Evolutionary conservation across 371 early-diverging fungal species (phyloP), one percentile per base, ranked within the genome.

Genomic region (Haplosporangium sp.): DNA sequence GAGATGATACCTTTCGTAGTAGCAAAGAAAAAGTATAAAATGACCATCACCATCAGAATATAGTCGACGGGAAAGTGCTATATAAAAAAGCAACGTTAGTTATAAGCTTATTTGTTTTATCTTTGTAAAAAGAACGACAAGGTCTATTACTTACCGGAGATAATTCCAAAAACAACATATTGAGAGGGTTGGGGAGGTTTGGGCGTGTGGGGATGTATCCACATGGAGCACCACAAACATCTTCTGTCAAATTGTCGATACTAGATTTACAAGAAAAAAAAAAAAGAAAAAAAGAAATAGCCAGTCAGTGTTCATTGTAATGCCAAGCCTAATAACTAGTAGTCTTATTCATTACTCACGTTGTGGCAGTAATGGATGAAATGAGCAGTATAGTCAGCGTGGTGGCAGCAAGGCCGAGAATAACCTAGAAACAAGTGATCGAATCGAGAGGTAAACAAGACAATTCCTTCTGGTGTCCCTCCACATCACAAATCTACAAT

Each of bases 211-310:
- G 86, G 27, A 90, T 86, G 70, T 89, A 92, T 42, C 92, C 92
- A 74, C 92, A 92, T 70, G 86, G 81, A 40, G 86, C 86, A 17
- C 92, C 92, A 70, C 92, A 92, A 17, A 90, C 72, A 0, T 90
- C 86, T 63, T 83, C 85, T 7, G 83, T 83, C 44, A 91, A 74
- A 71, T 90, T 90, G 63, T 89, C 90, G 60, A 87, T 68, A 50
- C 85, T 86, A 58, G 17, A 27, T 48, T 5, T 17, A 11, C 48
- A 48, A 10, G 13, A 44, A 27, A 27, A 27, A 27, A 1, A 27
- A 27, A 27, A 27, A 27, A 27, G 27, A 27, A 27, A 27, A 27
- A 27, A 27, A 27, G 15, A 48, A 48, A 17, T 48, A 17, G 8
- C 8, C 17, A 17, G 48, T 50, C 40, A 59, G 38, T 0, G 3